A percentile compares a stretch with the other conserved stretches of the same genome.
Evolutionary conservation across 768 basidiomycete species (phyloP).

Genomic region (Psilocybe cubensis): DNA sequence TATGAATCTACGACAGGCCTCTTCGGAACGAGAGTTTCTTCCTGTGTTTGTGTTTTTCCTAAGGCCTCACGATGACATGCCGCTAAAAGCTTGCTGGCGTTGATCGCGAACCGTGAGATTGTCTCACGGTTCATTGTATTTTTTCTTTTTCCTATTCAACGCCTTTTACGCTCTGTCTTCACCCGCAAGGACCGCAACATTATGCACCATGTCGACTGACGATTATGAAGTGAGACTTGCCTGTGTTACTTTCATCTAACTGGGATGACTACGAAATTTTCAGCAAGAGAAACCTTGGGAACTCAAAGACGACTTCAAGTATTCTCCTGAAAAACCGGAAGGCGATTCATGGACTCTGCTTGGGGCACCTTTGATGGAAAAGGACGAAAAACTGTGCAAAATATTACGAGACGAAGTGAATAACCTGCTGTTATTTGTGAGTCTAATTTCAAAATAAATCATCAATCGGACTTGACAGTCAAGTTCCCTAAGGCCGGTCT

Average conservation of each 20-base stretch:
- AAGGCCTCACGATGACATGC: too few species aligned
- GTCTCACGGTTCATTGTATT: too few species aligned
- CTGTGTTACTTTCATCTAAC: not conserved
- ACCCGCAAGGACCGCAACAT: not conserved
- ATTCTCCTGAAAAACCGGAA: not conserved
- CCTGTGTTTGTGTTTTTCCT: too few species aligned
- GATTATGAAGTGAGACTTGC: not conserved
- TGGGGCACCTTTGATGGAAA: not conserved
- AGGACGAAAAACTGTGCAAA: not conserved
- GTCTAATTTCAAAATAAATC: too few species aligned
- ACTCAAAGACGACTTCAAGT: constrained; percentile 1
- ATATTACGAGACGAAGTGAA: constrained; percentile 14
- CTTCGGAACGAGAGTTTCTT: too few species aligned
- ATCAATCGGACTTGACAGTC: too few species aligned
- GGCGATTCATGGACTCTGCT: not conserved
- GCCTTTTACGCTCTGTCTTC: not conserved
- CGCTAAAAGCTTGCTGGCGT: too few species aligned
- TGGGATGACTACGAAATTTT: not conserved
- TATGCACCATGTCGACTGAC: not conserved
- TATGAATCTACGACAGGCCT: too few species aligned
- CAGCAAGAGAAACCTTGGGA: not conserved
- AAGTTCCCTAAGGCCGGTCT: constrained; percentile 24
- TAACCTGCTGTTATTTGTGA: constrained; percentile 25
- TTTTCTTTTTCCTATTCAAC: not conserved
- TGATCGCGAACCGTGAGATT: too few species aligned